Evolutionary conservation across 1,284 basidiomycete species (phyloP).

Genomic region (Pseudozyma thailandica): DNA sequence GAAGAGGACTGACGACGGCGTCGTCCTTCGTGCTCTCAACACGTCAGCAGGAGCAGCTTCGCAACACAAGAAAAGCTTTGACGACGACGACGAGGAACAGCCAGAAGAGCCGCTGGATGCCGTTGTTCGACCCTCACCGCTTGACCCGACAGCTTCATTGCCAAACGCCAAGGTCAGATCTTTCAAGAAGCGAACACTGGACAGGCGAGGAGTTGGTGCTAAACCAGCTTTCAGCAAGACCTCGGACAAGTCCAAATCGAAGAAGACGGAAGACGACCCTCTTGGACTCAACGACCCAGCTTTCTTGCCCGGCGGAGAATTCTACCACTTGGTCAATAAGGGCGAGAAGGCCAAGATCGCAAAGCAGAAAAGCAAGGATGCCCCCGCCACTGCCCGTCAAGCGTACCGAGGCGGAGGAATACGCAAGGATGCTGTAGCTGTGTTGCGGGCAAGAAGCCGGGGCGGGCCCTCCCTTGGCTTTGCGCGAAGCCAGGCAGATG

Average conservation of each 20-base stretch:
- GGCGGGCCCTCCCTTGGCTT: slow-evolving; percentile 41
- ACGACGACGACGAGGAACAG: slow-evolving; percentile 30
- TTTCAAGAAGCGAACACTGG: slow-evolving; percentile 49
- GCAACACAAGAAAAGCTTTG: slow-evolving; percentile 39
- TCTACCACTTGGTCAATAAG: slow-evolving; percentile 44
- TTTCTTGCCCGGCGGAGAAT: slow-evolving; percentile 60
- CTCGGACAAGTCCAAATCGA: slow-evolving; percentile 7
- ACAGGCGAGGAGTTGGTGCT: slow-evolving; percentile 5
- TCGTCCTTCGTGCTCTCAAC: slow-evolving; percentile 44
- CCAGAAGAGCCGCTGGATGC: slow-evolving; percentile 34
- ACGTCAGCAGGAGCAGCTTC: slow-evolving; percentile 6
- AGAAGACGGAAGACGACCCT: slow-evolving; percentile 56
- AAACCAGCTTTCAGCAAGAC: slow-evolving; percentile 14
- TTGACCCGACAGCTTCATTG: slow-evolving; percentile 45
- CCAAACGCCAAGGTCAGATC: slow-evolving; percentile 50
- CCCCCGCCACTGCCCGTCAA: slow-evolving; percentile 21
- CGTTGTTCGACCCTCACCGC: slow-evolving; percentile 23
- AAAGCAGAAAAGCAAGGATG: slow-evolving; percentile 14
- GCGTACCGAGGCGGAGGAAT: slow-evolving; percentile 38
- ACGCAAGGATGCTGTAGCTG: slow-evolving; percentile 41
- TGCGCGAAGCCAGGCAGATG: slow-evolving; percentile 37
- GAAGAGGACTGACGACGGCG: slow-evolving; percentile 50
- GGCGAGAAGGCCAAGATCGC: slow-evolving; percentile 22
- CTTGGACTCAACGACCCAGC: slow-evolving; percentile 62
- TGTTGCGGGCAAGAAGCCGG: slow-evolving; percentile 35